Evolutionary conservation across 176 grass and related monocot genomes (phyloP), one percentile per base, ranked within the genome.

Genomic region (Eragrostis curvula): DNA sequence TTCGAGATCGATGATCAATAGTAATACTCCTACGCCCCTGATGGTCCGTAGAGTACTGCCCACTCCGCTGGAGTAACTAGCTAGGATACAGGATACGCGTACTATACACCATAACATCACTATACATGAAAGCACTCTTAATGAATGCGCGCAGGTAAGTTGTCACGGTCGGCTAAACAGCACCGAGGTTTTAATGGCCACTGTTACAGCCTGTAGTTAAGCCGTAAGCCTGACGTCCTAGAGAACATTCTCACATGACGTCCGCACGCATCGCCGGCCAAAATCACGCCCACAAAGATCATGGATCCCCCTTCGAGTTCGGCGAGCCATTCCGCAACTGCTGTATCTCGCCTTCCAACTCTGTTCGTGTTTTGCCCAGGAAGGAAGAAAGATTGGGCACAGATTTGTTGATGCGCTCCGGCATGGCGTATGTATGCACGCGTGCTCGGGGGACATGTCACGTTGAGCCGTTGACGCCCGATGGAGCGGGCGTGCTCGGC

Each of bases 401-500:
- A n/a, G n/a, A n/a, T n/a, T n/a, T n/a, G n/a, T n/a, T 36, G 32
- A 36, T 4, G 32, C 32, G 50, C 15, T 15, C 50, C 50, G 1
- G 50, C 50, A 55, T 21, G 55, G 21, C 21, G 23, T 58, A 3
- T 11, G 23, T 58, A 3, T 11, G 55, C 21, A 6, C 9, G 21
- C 21, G 55, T 58, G 28, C 15, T 60, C 45, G 17, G 5, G 72
- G 36, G 74, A 77, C 74, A 77, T 46, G 57, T 29, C 74, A 77
- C 74, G 74, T 47, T 77, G 74, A 8, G 56, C 2, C 24, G 71
- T 29, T 75, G 58, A 84, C 46, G 71, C 55, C 44, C n/a, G 9
- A n/a, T 9, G 7, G 53, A 56, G 53, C 20, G 20, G 4, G 5
- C 15, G 52, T 10, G 21, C 21, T 57, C 53, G 53, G 21, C 53